Evolutionary conservation across 169 alveolate species (phyloP).

Genomic region (Eimeria falciformis): DNA sequence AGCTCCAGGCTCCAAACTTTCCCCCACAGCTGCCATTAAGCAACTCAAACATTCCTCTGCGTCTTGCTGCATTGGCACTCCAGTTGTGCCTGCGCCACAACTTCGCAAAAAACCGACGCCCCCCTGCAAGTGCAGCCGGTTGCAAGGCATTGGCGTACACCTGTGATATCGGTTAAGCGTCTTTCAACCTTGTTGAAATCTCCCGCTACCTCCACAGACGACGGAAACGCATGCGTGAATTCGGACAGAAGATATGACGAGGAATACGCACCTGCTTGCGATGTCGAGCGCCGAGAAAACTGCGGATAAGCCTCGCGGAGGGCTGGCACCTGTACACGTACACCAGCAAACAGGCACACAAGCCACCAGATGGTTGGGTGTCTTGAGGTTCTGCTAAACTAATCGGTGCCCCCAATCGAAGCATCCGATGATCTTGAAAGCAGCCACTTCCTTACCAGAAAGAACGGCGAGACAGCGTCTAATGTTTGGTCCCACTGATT

Average conservation of each 20-base stretch:
- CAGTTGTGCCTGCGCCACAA: conserved; percentile 56
- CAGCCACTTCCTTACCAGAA: too few species aligned
- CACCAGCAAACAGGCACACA: too few species aligned
- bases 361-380: not conserved
- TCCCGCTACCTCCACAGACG: too few species aligned
- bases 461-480: conserved; percentile 62
- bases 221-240: too few species aligned
- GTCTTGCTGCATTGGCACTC: conserved; percentile 73
- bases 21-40: conserved; percentile 51
- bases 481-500: conserved; percentile 51
- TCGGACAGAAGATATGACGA: too few species aligned
- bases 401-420: too few species aligned
- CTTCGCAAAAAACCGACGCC: too few species aligned
- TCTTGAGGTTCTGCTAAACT: not conserved
- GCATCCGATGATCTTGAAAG: too few species aligned
- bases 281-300: conserved; percentile 69
- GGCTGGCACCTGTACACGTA: conserved; percentile 65
- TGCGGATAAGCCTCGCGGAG: conserved; percentile 76
- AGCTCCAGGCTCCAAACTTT: conserved; percentile 55
- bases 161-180: too few species aligned
- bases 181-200: too few species aligned
- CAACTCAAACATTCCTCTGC: conserved; percentile 76
- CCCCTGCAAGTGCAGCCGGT: too few species aligned
- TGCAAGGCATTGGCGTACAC: too few species aligned
- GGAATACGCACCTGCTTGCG: conserved; percentile 63